Percentiles rank a stretch among this genome's conserved stretches.
These are phyloP conservation scores for Phlebopus sp. DNA, from an alignment of 1,284 basidiomycete species.

Conservation along the genomic window DNA sequence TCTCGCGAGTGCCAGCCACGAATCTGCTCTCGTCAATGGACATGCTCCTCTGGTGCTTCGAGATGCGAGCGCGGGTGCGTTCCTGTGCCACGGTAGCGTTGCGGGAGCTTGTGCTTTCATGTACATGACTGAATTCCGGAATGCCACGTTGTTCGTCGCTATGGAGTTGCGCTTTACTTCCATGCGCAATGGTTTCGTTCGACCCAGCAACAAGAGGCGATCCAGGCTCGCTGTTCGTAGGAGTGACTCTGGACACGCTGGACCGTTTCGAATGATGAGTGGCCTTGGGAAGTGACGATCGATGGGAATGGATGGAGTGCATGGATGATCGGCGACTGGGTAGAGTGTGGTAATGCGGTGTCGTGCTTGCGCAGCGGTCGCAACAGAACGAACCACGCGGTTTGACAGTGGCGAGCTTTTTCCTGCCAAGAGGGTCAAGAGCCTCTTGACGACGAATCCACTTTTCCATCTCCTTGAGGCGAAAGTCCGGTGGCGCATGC, in stretches of 20 bases:
- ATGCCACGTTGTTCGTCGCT: slow-evolving; percentile 21
- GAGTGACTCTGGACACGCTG: slow-evolving; percentile 10
- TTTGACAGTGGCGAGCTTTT: slow-evolving; percentile 17
- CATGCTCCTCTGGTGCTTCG: slow-evolving; percentile 9
- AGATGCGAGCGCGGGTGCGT: slow-evolving; percentile 10
- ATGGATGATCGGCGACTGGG: slow-evolving; percentile 27
- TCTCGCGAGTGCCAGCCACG: slow-evolving; percentile 17
- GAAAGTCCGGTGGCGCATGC: slow-evolving; percentile 66
- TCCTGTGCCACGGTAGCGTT: slow-evolving; percentile 14
- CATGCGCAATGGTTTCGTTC: slow-evolving; percentile 8
- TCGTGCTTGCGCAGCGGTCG: slow-evolving; percentile 33
- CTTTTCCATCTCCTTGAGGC: slow-evolving; percentile 72
- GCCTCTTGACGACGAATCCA: slow-evolving; percentile 54
- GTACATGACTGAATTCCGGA: slow-evolving; percentile 12
- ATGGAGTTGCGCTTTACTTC: slow-evolving; percentile 7
- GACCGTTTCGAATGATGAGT: slow-evolving; percentile 21
- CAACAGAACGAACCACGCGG: slow-evolving; percentile 35
- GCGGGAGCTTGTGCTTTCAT: slow-evolving; percentile 13
- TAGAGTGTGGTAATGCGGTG: slow-evolving; percentile 31
- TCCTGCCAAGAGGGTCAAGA: slow-evolving; percentile 22
- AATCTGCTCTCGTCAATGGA: slow-evolving; percentile 18
- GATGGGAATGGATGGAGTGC: slow-evolving; percentile 26
- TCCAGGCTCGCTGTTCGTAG: slow-evolving; percentile 1
- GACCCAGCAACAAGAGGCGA: slow-evolving; percentile 16
- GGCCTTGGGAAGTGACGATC: slow-evolving; percentile 18